Conservation (phyloP, 1,284 basidiomycete species). For the Mycosarcoma maydis region DNA sequence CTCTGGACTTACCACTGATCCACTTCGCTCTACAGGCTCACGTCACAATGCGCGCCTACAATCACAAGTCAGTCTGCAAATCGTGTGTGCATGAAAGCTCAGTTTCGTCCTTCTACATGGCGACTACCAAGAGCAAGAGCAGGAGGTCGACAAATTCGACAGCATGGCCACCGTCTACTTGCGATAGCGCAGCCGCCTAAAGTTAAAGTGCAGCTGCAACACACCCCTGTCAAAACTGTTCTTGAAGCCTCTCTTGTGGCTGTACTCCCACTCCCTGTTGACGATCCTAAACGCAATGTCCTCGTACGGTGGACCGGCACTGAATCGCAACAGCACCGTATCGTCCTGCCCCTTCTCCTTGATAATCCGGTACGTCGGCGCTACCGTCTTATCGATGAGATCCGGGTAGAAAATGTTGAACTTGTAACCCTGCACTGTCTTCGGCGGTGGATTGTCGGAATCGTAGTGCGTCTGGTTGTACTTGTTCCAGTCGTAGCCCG, state of each 20-base stretch:
- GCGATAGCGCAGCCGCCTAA: conserved; percentile 63
- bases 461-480: conserved; percentile 68
- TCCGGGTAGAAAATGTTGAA: conserved; percentile 96
- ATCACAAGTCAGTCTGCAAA: background rate
- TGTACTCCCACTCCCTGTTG: conserved; percentile 97
- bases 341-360: conserved; percentile 88
- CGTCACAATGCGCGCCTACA: no score
- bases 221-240: conserved; percentile 73
- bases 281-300: conserved; percentile 99
- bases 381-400: conserved; percentile 93
- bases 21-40: no score
- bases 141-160: no score
- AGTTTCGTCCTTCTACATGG: no score
- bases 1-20: conserved; percentile 38
- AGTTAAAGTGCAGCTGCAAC: conserved; percentile 64
- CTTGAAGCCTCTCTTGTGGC: conserved; percentile 79
- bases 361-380: conserved; percentile 88
- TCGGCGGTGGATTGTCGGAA: conserved; percentile 65
- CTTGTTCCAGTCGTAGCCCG: conserved; percentile 99
- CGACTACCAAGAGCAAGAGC: no score
- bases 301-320: conserved; percentile 96
- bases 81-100: no score
- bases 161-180: conserved; percentile 49
- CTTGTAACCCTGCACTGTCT: conserved; percentile 81
- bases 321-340: conserved; percentile 91